Evolutionary conservation across 345 rosid species (phyloP), one percentile per base, ranked within the genome.

Genomic region (Murraya koenigii): DNA sequence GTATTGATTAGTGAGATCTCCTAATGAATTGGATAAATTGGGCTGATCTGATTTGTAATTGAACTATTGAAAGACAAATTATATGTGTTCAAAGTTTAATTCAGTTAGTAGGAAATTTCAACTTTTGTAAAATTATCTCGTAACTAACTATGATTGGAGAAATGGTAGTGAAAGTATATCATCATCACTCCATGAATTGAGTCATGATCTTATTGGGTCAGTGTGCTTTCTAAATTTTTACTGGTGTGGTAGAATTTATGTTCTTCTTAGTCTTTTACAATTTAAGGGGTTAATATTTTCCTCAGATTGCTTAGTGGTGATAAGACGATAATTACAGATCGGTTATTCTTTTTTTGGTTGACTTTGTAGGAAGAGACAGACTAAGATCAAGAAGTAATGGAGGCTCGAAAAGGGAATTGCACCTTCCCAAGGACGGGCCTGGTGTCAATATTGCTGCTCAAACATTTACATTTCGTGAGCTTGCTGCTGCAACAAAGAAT

Each of bases 401-500:
- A 35, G 94, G 87, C 54, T 82, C 90, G 47, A 92, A 88, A 79
- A 85, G 86, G 83, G 98, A 96, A 76, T 58, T 89, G 59, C 84
- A 83, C 7, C 75, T 77, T 76, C 85, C 87, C 28, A 92, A 87
- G 77, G 97, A 91, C 79, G 90, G 79, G 8, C 85, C 91, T 36
- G 88, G 83, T 62, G 86, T 44, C 32, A 87, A 87, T 75, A 95
- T 95, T 69, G 91, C 99, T 56, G 97, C 99, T 71, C 99, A 92
- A 66, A 96, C 86, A 47, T 96, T 96, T 84, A 84, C 91, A 70
- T 96, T 94, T 78, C 93, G 94, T 6, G 98, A 94, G 74, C 97
- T 96, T 73, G 97, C 93, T 13, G 92, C 89, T 39, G 99, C 99
- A 9, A 94, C 99, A 54, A 88, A 88, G 83, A 91, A 96, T 89